Percentiles rank a stretch among this genome's conserved stretches.
These are phyloP conservation scores for Cytospora piceicola DNA, from an alignment of 2,329 filamentous ascomycete genomes.

Conservation along the genomic window DNA sequence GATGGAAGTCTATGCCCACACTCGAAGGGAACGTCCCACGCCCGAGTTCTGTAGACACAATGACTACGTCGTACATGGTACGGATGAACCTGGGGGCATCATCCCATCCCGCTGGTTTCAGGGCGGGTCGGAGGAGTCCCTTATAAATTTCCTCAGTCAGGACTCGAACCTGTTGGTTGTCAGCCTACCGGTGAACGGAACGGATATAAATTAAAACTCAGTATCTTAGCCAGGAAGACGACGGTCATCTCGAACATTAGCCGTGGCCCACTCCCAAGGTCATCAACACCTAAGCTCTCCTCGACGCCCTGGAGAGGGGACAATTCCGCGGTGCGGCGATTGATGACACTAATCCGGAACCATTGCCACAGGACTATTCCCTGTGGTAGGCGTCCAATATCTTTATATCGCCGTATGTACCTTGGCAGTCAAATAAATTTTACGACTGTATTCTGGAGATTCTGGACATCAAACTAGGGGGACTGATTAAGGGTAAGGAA, in stretches of 20 bases:
- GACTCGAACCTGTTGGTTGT: conserved; percentile 49
- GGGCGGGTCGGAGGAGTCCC: conserved; percentile 38
- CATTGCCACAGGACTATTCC: conserved; percentile 62
- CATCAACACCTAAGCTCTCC: conserved; percentile 50
- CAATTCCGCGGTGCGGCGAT: conserved; percentile 61
- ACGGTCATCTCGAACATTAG: conserved; percentile 68
- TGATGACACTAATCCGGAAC: conserved; percentile 73
- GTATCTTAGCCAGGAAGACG: conserved; percentile 42
- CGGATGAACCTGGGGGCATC: conserved; percentile 49
- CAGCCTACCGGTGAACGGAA: conserved; percentile 45
- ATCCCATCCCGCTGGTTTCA: conserved; percentile 49
- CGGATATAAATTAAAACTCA: conserved; percentile 44
- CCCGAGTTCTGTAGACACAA: conserved; percentile 61
- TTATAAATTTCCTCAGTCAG: conserved; percentile 47
- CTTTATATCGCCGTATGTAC: conserved; percentile 47
- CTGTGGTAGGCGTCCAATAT: conserved; percentile 67
- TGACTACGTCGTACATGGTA: conserved; percentile 67
- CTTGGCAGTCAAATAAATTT: not conserved
- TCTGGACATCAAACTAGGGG: not conserved
- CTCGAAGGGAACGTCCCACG: conserved; percentile 61
- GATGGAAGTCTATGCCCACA: conserved; percentile 69
- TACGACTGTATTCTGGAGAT: not conserved
- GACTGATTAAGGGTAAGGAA: not conserved
- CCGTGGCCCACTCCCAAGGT: conserved; percentile 53
- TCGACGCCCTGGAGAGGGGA: conserved; percentile 53